Base-by-base conservation (phyloP, 768 basidiomycete species). In the Phylloporus sp. region DNA sequence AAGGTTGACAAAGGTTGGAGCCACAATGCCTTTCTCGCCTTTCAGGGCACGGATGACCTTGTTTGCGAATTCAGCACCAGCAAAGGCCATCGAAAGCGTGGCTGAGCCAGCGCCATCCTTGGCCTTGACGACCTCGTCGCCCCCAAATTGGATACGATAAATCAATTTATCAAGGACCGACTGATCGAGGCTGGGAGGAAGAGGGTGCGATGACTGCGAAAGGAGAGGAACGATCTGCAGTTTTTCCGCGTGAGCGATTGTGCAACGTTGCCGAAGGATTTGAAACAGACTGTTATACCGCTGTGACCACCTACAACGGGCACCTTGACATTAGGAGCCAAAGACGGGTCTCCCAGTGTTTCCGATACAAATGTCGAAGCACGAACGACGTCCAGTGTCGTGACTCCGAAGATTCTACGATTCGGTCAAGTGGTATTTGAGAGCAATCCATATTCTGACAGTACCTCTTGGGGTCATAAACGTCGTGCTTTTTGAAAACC, bases 101-200 rank as follows among this genome's bases (percentile, higher is more conserved):
- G 95, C 95, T 28, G 91, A 94, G 40, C 97, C 97, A 46, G 77
- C 70, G 51, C 86, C 86, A 62, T 91, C 88, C 77, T 99, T 99
- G 39, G 97, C 97, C 75, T 97, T 89, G 68, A 98, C 95, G 64
- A 98, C 95, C 73, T 98, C 95, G 61, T 97, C 95, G 52, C 94
- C 95, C 50, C 95, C 95, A 64, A 90, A 97, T 70, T 95, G 94
- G 62, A 97, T 91, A 59, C 91, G 88, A 50, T 91, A 78, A 43
- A 89, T 76, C 45, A 97, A 79, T 13, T 76, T 72, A 24, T 84
- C 82, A 61, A 83, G 68, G 2, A 70, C 67, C 6, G 72, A 74
- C 31, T 73, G 62, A n/a, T 76, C 60, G 51, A 86, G 51, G 49
- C 68, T 67, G n/a, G 79, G 53, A 26, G 89, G 88, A 22, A 94